Base-by-base conservation (phyloP, 2,329 filamentous ascomycete genomes). In the Emmonsiellopsis sp. region DNA sequence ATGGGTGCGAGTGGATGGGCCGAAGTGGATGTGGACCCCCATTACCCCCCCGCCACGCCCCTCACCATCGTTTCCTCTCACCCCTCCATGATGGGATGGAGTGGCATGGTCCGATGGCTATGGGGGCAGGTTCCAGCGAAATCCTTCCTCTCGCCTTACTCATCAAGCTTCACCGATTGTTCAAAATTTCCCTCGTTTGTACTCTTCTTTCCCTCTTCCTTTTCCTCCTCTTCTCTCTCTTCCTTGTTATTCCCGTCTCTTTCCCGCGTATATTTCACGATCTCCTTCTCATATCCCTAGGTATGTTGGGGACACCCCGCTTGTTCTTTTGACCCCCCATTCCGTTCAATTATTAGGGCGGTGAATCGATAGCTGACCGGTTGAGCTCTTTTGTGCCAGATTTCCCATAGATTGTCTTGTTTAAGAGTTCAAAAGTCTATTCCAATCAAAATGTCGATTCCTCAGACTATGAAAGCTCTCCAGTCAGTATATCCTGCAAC, bases 391-490 rank as follows among this genome's bases (percentile, higher is more conserved):
- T 52, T 33, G 44, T 27, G 40, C 8, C 36, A 49, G 27, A 42
- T 32, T 44, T 37, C 40, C 31, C 11, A 14, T 33, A 11, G 27
- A 13, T 9, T 17, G 27, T 5, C 32, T n/a, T 39, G 36, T n/a
- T 49, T 27, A 3, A 11, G 9, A 4, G 31, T 11, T 31, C 14
- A 49, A 27, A 27, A 33, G 2, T 31, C 11, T 8, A 13, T 10
- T 36, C 8, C 47, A 44, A 51, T 57, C 65, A 68, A 56, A 50
- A 70, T 69, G 67, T 61, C 59, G 57, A 53, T 82, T 57, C 77
- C 77, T 55, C 71, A 74, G 66, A 71, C 76, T 58, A 82, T 80
- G 78, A 83, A 83, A 70, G 81, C 81, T 69, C 77, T 84, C 68
- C 73, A 76, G 80, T 81, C 70, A 61, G 74, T 68, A 40, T 52